A percentile compares a stretch with the other conserved stretches of the same genome.
Conservation (phyloP, 1,284 basidiomycete species). For the Leccinum griseonigrum region DNA sequence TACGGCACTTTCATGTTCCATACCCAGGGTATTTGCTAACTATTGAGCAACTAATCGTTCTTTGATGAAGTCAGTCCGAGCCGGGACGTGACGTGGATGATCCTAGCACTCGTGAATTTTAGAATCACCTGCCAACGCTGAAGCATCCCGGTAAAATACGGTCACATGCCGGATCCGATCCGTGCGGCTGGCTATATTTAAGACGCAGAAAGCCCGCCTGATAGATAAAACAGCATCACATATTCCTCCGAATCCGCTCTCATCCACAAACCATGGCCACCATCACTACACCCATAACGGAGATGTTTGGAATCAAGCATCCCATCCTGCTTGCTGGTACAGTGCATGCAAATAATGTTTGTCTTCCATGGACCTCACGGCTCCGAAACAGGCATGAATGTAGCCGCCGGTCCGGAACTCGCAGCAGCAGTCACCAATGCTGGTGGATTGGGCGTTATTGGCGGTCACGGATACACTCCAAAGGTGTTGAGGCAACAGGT, state of each 20-base stretch:
- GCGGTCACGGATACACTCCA: conserved; percentile 80
- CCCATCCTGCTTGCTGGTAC: conserved; percentile 82
- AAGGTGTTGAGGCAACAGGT: conserved; percentile 72
- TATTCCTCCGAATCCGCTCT: neutral
- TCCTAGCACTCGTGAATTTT: neutral
- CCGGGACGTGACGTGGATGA: neutral
- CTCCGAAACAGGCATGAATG: conserved; percentile 67
- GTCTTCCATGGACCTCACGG: conserved; percentile 1
- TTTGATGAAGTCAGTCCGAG: neutral
- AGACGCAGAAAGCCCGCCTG: neutral
- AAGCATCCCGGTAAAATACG: neutral
- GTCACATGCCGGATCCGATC: neutral
- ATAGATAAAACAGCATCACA: neutral
- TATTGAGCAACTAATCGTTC: conserved; percentile 11
- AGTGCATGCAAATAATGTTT: conserved; percentile 2
- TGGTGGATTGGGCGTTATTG: conserved; percentile 80
- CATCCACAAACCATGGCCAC: conserved; percentile 20
- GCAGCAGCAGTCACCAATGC: conserved; percentile 88
- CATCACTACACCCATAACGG: conserved; percentile 75
- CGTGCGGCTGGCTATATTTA: neutral
- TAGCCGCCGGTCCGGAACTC: conserved; percentile 83
- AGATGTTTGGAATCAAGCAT: conserved; percentile 84
- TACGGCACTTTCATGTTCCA: conserved; percentile 26
- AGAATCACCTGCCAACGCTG: conserved; percentile 10
- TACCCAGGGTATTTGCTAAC: conserved; percentile 24